Evolutionary conservation across 371 early-diverging fungal species (phyloP).

Genomic region (Chytridiales sp.): DNA sequence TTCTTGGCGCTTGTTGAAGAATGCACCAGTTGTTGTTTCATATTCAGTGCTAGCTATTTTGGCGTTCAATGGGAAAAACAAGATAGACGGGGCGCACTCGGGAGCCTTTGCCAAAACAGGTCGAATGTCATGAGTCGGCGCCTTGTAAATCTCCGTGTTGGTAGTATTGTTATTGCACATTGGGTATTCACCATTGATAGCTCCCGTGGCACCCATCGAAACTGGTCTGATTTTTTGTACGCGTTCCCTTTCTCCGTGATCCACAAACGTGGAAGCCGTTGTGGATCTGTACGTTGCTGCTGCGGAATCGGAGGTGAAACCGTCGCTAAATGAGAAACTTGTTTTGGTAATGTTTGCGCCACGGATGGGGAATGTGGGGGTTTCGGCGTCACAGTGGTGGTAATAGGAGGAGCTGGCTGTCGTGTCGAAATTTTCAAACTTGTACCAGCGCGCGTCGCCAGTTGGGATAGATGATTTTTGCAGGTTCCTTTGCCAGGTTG

Average conservation of each 20-base stretch:
- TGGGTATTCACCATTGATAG: conserved; percentile 21
- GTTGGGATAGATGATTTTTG: conserved; percentile 33
- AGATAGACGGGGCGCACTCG: conserved; percentile 9
- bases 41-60: conserved; percentile 6
- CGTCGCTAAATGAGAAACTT: conserved; percentile 31
- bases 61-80: conserved; percentile 19
- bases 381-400: conserved; percentile 17
- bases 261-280: conserved; percentile 14
- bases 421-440: conserved; percentile 12
- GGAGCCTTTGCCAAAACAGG: conserved; percentile 8
- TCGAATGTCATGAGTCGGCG: conserved; percentile 1
- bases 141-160: conserved; percentile 21
- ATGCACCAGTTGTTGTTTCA: conserved; percentile 32
- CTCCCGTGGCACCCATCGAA: conserved; percentile 13
- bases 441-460: conserved; percentile 33
- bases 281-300: conserved; percentile 8
- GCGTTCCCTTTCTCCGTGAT: conserved; percentile 15
- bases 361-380: conserved; percentile 35
- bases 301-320: background rate
- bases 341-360: conserved; percentile 40
- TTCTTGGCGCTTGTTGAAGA: conserved; percentile 23
- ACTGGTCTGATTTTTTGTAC: background rate
- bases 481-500: background rate
- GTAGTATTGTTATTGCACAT: conserved; percentile 29
- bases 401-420: conserved; percentile 27